phyloP scores from a whole-genome alignment of 169 alveolate genomes.

The Eimeria sp. region DNA sequence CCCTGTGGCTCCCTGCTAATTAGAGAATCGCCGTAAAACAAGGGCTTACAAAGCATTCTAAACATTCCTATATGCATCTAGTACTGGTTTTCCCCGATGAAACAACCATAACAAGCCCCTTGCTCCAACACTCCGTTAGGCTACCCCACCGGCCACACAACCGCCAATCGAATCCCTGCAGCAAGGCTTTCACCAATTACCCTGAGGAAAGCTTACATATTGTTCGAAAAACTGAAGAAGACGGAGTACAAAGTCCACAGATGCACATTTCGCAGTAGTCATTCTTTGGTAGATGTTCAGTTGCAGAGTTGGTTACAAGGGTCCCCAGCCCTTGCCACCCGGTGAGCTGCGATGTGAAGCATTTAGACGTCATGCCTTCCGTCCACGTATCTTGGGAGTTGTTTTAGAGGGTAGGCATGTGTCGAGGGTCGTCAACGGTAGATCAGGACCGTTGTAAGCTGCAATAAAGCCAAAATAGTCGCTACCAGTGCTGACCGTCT shows the following conservation, averaged over 20 bases:
- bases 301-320: not conserved
- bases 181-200: not conserved
- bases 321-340: not conserved
- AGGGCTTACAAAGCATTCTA: not conserved
- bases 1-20: not conserved
- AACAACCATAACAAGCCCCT: not conserved
- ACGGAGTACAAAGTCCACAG: slow-evolving; percentile 6
- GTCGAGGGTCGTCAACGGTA: not conserved
- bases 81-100: not conserved
- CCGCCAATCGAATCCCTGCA: slow-evolving; percentile 15
- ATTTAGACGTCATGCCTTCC: not conserved
- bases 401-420: not conserved
- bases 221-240: not conserved
- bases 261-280: not conserved
- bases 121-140: not conserved
- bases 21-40: not conserved
- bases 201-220: not conserved
- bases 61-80: not conserved
- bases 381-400: not conserved
- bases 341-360: not conserved
- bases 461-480: not conserved
- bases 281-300: not conserved
- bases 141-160: slow-evolving; percentile 13
- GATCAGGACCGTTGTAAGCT: not conserved
- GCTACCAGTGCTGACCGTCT: not conserved